These are phyloP conservation scores for Westerdykella aurantiaca DNA, from an alignment of 2,329 filamentous ascomycete species.

Conservation along the genomic window DNA sequence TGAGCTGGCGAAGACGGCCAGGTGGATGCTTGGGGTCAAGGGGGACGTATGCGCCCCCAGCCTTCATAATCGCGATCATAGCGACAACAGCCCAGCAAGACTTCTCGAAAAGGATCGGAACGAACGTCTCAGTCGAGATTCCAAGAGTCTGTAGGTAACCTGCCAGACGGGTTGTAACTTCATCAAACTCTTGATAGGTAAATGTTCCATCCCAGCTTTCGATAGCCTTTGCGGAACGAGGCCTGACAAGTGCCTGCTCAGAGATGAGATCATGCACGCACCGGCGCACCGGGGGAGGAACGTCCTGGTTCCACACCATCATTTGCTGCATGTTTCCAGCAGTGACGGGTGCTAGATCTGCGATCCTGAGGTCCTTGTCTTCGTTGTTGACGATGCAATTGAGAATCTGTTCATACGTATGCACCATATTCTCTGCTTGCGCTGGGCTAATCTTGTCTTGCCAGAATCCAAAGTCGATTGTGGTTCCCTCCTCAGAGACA, in stretches of 20 bases:
- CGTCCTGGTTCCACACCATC: slow-evolving; percentile 24
- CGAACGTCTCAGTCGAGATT: slow-evolving; percentile 23
- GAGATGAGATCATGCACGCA: slow-evolving; percentile 27
- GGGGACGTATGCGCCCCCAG: slow-evolving; percentile 34
- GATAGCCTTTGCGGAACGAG: slow-evolving; percentile 24
- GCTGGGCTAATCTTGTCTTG: slow-evolving; percentile 21
- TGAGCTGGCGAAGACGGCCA: slow-evolving; percentile 33
- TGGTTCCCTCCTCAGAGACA: slow-evolving; percentile 22
- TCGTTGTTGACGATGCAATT: slow-evolving; percentile 12
- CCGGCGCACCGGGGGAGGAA: slow-evolving; percentile 19
- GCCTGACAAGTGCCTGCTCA: slow-evolving; percentile 26
- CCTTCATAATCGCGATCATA: slow-evolving; percentile 36
- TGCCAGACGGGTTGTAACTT: slow-evolving; percentile 22
- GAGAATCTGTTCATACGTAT: slow-evolving; percentile 27
- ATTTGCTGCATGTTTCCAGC: slow-evolving; percentile 19
- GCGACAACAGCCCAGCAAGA: slow-evolving; percentile 27
- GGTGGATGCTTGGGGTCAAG: slow-evolving; percentile 36
- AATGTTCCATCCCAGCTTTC: slow-evolving; percentile 28
- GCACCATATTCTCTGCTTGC: slow-evolving; percentile 26
- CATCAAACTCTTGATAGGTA: slow-evolving; percentile 31
- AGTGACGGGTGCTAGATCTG: slow-evolving; percentile 21
- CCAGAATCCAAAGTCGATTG: slow-evolving; percentile 31
- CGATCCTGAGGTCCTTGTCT: slow-evolving; percentile 17
- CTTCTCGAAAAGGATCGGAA: slow-evolving; percentile 35
- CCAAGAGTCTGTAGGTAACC: slow-evolving; percentile 22